Evolutionary conservation across 768 basidiomycete genomes (phyloP), one percentile per base, ranked within the genome.

Genomic region (Rhodotorula sphaerocarpa): DNA sequence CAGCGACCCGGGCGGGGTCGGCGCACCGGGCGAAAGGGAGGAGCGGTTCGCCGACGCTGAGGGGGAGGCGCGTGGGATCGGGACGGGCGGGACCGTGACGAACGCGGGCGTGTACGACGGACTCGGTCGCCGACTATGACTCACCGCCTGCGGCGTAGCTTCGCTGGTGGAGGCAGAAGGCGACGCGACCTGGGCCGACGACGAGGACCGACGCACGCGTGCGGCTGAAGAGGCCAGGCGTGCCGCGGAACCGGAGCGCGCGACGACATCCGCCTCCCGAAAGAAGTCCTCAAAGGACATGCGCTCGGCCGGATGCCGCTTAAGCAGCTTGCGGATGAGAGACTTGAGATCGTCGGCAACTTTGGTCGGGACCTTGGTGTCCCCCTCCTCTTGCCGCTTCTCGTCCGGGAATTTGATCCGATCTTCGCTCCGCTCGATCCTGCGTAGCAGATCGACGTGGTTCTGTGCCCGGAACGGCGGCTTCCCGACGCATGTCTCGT

Each of bases 401-500:
- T 96, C 92, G 72, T 96, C 93, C 0, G 93, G 93, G 67, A 96
- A 99, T 75, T 85, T 87, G 73, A 95, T 84, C 48, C 73, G 66
- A 34, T 87, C 88, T 73, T 87, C 88, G n/a, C 88, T 84, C 45
- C 82, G 80, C 73, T 95, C 92, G 61, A 96, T 96, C 81, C 83
- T 87, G 79, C 88, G 88, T 47, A 95, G 77, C 14, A 99, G 81
- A 71, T 96, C 95, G 71, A 97, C 87, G 74, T 96, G 93, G 73
- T 97, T 99, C 75, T 85, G 83, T 0, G 95, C 95, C 21, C 92
- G 85, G 76, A 92, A 99, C 0, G 95, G 95, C 3, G 95, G 88
- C 70, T 84, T 85, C 5, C 92, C 95, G 36, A 90, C 87, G 23
- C 84, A 80, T 86, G 95, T 96, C 75, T 99, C 95, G 76, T 85